phyloP scores from a whole-genome alignment of 768 basidiomycete species.

The Pleurotus tuber-regium region DNA sequence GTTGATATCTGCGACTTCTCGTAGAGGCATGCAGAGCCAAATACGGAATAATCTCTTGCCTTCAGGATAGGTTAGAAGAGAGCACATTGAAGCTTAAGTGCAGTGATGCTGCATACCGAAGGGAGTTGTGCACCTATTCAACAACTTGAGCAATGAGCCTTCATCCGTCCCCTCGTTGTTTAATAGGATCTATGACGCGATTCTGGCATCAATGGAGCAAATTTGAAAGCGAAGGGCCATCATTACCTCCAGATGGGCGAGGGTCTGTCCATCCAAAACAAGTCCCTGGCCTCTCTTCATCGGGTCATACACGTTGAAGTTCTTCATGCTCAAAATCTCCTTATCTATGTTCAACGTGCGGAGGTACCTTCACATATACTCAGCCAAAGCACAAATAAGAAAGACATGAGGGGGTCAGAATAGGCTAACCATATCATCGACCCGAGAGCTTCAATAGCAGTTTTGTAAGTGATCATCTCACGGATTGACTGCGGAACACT shows the following conservation, averaged over 20 bases:
- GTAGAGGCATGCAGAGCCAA: slow-evolving; percentile 93
- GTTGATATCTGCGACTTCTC: slow-evolving; percentile 81
- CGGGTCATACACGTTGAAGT: slow-evolving; percentile 97
- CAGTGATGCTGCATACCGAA: slow-evolving; percentile 57
- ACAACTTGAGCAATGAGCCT: slow-evolving; percentile 80
- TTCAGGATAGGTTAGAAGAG: slow-evolving; percentile 24
- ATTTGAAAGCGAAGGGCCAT: not conserved
- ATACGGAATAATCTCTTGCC: slow-evolving; percentile 95
- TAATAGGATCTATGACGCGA: slow-evolving; percentile 57
- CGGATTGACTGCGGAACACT: slow-evolving; percentile 71
- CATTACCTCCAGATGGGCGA: slow-evolving; percentile 88
- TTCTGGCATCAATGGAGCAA: slow-evolving; percentile 1
- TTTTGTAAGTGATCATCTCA: slow-evolving; percentile 59
- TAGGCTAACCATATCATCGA: slow-evolving; percentile 80
- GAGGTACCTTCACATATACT: slow-evolving; percentile 57
- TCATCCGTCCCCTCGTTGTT: slow-evolving; percentile 95
- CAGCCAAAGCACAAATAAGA: slow-evolving; percentile 8
- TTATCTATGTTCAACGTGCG: slow-evolving; percentile 94
- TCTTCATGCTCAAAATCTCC: slow-evolving; percentile 92
- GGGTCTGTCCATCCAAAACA: slow-evolving; percentile 89
- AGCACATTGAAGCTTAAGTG: not conserved
- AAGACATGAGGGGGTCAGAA: not conserved
- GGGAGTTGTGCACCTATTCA: slow-evolving; percentile 85
- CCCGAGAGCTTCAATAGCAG: slow-evolving; percentile 84
- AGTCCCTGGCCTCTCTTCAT: slow-evolving; percentile 87